Evolutionary conservation across 192 early-diverging fungal species (phyloP).

Genomic region (Anaeromyces robustus): DNA sequence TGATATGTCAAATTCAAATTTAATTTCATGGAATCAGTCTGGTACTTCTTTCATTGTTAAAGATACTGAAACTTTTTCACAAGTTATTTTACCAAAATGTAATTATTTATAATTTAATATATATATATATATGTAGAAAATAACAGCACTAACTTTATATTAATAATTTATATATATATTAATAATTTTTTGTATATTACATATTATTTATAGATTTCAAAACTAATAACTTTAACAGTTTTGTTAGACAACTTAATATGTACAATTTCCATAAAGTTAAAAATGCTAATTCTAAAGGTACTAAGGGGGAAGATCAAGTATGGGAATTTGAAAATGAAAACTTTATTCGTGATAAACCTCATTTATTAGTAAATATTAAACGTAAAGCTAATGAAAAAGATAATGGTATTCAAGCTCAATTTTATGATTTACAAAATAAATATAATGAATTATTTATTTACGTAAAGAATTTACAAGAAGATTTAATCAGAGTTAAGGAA

Average conservation of each 20-base stretch:
- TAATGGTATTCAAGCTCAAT: background rate
- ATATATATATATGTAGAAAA: background rate
- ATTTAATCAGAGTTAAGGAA: background rate
- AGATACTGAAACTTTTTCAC: constrained; percentile 75
- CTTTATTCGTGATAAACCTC: constrained; percentile 57
- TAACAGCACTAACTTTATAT: no score
- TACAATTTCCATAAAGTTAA: constrained; percentile 75
- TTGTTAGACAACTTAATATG: constrained; percentile 53
- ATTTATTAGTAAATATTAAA: constrained; percentile 77
- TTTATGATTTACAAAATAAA: background rate
- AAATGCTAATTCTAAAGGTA: constrained; percentile 15
- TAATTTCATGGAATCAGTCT: constrained; percentile 81
- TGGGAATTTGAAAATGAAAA: constrained; percentile 81
- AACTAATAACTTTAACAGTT: constrained; percentile 80
- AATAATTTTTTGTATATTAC: no score
- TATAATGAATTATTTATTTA: background rate
- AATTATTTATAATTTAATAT: background rate
- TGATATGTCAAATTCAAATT: constrained; percentile 24
- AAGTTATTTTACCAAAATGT: constrained; percentile 59
- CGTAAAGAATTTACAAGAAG: background rate
- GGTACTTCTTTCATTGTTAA: constrained; percentile 82
- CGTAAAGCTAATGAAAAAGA: constrained; percentile 14
- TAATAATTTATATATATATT: no score
- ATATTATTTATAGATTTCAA: constrained; percentile 57
- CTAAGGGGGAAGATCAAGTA: constrained; percentile 75